Percentiles rank a stretch among this genome's conserved stretches.
These are phyloP conservation scores for Vaccinium vitisidaea DNA, from an alignment of 148 eudicot species.

Conservation along the genomic window DNA sequence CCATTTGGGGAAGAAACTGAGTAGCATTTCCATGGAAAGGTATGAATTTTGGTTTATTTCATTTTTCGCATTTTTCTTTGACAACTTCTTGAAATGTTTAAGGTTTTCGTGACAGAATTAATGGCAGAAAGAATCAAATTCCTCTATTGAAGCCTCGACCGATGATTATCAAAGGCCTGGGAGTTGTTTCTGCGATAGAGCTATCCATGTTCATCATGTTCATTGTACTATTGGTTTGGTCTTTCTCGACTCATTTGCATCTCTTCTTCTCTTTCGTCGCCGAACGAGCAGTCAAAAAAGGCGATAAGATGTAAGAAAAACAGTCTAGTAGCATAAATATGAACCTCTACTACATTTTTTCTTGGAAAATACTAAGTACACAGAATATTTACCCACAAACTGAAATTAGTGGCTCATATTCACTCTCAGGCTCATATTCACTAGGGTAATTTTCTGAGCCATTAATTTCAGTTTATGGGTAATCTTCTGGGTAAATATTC, in stretches of 20 bases:
- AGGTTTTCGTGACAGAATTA: neutral
- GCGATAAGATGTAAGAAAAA: conserved; percentile 38
- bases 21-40: conserved; percentile 23
- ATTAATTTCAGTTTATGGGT: too few species aligned
- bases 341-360: too few species aligned
- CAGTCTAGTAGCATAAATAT: too few species aligned
- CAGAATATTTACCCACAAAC: too few species aligned
- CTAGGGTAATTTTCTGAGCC: too few species aligned
- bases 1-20: conserved; percentile 40
- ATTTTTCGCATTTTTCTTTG: neutral
- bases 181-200: conserved; percentile 55
- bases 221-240: conserved; percentile 54
- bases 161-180: conserved; percentile 47
- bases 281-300: conserved; percentile 16
- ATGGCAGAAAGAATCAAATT: neutral
- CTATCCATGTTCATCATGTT: conserved; percentile 53
- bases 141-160: conserved; percentile 41
- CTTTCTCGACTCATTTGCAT: conserved; percentile 27
- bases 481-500: too few species aligned
- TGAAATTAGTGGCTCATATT: too few species aligned
- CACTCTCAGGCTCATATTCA: too few species aligned
- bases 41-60: neutral
- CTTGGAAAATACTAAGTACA: too few species aligned
- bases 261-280: conserved; percentile 30
- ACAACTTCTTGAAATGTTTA: neutral